phyloP scores from a whole-genome alignment of 2,329 filamentous ascomycete species.

The Lojkania enalia region DNA sequence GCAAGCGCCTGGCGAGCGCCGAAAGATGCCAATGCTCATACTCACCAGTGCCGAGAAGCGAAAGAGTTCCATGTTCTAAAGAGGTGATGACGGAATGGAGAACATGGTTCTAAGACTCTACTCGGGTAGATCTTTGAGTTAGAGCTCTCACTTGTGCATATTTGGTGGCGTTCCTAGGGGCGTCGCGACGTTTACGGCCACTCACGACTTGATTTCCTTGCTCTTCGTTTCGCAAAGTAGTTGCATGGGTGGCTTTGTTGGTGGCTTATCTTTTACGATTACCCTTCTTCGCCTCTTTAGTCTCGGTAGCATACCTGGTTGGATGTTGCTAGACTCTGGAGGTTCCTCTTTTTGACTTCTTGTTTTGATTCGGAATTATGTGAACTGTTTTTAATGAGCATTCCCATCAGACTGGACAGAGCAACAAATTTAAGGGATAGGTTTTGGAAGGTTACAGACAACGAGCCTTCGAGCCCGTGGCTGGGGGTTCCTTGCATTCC shows the following conservation, averaged over 20 bases:
- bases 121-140: constrained; percentile 22
- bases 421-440: background rate
- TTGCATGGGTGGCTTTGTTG: constrained; percentile 30
- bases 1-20: constrained; percentile 61
- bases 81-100: constrained; percentile 14
- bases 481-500: constrained; percentile 40
- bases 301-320: constrained; percentile 11
- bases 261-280: constrained; percentile 18
- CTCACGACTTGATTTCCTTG: constrained; percentile 40
- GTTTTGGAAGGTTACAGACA: constrained; percentile 25
- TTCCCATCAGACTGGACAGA: constrained; percentile 4
- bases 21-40: constrained; percentile 84
- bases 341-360: constrained; percentile 34
- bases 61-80: constrained; percentile 68
- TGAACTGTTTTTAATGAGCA: constrained; percentile 42
- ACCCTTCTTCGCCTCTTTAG: constrained; percentile 34
- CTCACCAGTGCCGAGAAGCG: constrained; percentile 89
- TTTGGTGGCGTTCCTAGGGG: constrained; percentile 29
- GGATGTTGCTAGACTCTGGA: constrained; percentile 13
- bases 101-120: constrained; percentile 15
- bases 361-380: constrained; percentile 28
- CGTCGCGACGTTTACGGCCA: constrained; percentile 40
- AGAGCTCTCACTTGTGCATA: constrained; percentile 41
- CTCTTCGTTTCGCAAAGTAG: constrained; percentile 20
- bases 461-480: constrained; percentile 42